Base-by-base conservation (phyloP, 2,329 filamentous ascomycete species). In the Pseudogymnoascus sp. region DNA sequence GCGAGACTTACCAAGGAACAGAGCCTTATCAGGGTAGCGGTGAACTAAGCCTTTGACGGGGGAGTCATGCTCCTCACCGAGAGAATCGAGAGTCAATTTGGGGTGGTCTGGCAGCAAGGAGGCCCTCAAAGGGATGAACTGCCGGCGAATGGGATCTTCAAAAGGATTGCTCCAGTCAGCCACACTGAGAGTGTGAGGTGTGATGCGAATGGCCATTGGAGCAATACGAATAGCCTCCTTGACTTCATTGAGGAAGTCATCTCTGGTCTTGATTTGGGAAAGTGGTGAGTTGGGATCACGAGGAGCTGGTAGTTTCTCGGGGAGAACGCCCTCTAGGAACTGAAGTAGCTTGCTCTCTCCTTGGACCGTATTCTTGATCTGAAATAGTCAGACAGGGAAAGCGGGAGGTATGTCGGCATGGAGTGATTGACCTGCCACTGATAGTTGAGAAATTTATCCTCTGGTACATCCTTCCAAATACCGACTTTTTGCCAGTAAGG, bases 21-120 rank as follows among this genome's bases (percentile, higher is more conserved):
- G 72, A 1, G 81, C 84, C 71, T 84, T 86, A 64, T 86, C 83
- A 0, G 80, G 80, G 69, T 88, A 88, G n/a, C 84, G 78, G 70
- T 87, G 84, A 2, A 87, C 82, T 2, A 87, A 71, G 0, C 82
- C 83, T 14, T 77, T 74, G 1, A 85, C 82, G 0, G 82, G 81
- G 5, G 79, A 82, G 67, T 87, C 83, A 3, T 74, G 73, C 28
- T 75, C 74, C 74, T 88, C 84, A 50, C 82, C 75, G n/a, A 87
- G 73, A 0, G 84, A 84, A 70, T 87, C 85, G 3, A 85, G 69
- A 0, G 73, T 74, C n/a, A 83, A 68, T 61, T 77, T 76, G 0
- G 80, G 79, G 67, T 87, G 84, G 65, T 87, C 82, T 0, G 77
- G 74, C 8, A 80, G 66, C 68, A 84, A 78, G 2, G 75, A 70